Percentiles rank a stretch among this genome's conserved stretches.
These are phyloP conservation scores for Hericium alpestre DNA, from an alignment of 768 basidiomycete genomes.

Conservation along the genomic window DNA sequence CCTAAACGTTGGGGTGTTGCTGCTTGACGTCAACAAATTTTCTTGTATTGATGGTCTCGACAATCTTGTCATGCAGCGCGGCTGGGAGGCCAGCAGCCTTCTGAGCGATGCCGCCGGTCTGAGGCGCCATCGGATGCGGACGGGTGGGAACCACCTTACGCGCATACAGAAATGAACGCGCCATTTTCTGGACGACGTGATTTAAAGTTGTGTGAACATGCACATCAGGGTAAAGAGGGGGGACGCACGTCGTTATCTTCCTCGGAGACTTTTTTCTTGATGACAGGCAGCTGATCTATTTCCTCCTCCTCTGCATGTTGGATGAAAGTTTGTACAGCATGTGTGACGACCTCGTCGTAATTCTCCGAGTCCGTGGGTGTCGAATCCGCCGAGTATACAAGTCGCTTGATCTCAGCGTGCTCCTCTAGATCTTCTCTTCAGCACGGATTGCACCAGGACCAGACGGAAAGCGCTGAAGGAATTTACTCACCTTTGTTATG, in stretches of 20 bases:
- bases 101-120: constrained; percentile 15
- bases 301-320: constrained; percentile 17
- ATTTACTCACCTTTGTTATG: no score
- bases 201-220: no score
- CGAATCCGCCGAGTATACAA: constrained; percentile 12
- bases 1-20: no score
- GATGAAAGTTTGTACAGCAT: constrained; percentile 13
- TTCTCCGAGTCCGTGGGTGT: constrained; percentile 4
- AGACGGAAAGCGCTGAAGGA: no score
- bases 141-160: constrained; percentile 14
- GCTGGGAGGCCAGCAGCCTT: constrained; percentile 9
- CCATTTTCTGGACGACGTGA: no score
- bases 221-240: constrained; percentile 7
- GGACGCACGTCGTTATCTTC: constrained; percentile 16
- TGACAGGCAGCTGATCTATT: constrained; percentile 11
- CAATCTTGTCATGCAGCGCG: no score
- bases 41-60: no score
- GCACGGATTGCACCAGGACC: no score
- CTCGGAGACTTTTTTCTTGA: constrained; percentile 6
- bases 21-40: no score
- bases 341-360: constrained; percentile 11
- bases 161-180: background rate
- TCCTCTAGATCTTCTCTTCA: constrained; percentile 6
- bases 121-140: constrained; percentile 14
- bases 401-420: constrained; percentile 14